phyloP scores from a whole-genome alignment of 306 rosid genomes.

The Glycine tomentella region DNA sequence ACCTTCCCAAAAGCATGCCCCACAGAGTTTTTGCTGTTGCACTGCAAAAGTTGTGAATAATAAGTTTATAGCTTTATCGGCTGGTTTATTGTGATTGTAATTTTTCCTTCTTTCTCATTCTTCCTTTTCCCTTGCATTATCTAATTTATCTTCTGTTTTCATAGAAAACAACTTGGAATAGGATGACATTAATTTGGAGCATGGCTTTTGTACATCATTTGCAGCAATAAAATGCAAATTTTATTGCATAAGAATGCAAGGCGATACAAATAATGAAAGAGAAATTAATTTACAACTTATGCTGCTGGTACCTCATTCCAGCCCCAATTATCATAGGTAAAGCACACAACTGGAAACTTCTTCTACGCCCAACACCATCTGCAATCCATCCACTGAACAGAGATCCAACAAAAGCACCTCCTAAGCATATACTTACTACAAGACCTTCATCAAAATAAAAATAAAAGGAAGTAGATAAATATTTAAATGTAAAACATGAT shows the following conservation, averaged over 20 bases:
- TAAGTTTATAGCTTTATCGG: conserved; percentile 42
- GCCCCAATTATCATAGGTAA: conserved; percentile 91
- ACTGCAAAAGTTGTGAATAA: conserved; percentile 53
- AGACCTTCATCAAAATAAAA: conserved; percentile 70
- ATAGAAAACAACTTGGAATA: conserved; percentile 8
- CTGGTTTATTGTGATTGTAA: conserved; percentile 18
- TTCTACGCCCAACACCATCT: conserved; percentile 84
- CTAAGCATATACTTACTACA: conserved; percentile 88
- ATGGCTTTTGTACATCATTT: conserved; percentile 10
- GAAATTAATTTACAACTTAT: conserved; percentile 24
- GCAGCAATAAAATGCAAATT: neutral
- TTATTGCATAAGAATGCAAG: neutral
- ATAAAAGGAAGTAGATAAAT: conserved; percentile 32
- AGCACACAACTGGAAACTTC: conserved; percentile 88
- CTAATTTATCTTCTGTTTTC: neutral
- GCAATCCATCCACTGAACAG: conserved; percentile 79
- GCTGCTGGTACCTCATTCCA: conserved; percentile 65
- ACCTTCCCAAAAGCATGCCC: conserved; percentile 92
- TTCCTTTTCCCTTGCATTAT: conserved; percentile 12
- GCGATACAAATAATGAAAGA: conserved; percentile 39
- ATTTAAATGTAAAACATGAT: conserved; percentile 31
- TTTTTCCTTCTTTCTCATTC: neutral
- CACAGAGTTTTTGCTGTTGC: conserved; percentile 73
- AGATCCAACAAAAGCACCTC: conserved; percentile 86
- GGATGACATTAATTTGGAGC: conserved; percentile 24